Evolutionary conservation across 148 eudicot species (phyloP).

Genomic region (Cornus controversa): DNA sequence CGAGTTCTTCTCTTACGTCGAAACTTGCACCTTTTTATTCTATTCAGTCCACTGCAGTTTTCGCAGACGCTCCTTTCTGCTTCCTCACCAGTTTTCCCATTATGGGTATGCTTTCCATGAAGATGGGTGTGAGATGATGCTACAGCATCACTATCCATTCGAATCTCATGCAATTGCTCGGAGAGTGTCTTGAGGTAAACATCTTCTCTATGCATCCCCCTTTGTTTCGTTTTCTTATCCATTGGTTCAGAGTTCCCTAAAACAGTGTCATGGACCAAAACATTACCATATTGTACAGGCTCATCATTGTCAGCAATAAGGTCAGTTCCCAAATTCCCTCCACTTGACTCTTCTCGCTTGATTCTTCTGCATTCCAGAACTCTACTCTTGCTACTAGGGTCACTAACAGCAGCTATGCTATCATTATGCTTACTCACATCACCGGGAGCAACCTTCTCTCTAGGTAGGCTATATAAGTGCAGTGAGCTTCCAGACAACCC

Average conservation of each 20-base stretch:
- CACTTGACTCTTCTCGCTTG: constrained; percentile 37
- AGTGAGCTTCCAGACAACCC: constrained; percentile 46
- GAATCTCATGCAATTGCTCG: constrained; percentile 55
- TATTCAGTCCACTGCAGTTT: constrained; percentile 44
- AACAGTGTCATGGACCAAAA: no score
- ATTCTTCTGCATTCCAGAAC: constrained; percentile 35
- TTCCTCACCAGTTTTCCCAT: constrained; percentile 35
- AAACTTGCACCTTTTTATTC: constrained; percentile 65
- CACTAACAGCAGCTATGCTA: constrained; percentile 36
- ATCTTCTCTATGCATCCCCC: constrained; percentile 37
- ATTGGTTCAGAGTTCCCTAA: constrained; percentile 42
- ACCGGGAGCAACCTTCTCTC: constrained; percentile 20
- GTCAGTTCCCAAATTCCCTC: constrained; percentile 30
- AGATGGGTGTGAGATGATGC: constrained; percentile 48
- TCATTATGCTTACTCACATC: constrained; percentile 31
- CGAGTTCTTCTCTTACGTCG: constrained; percentile 59
- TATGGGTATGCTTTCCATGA: constrained; percentile 28
- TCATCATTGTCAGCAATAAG: constrained; percentile 30
- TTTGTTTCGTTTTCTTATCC: constrained; percentile 35
- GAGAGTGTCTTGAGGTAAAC: constrained; percentile 48
- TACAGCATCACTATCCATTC: constrained; percentile 52
- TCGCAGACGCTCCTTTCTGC: constrained; percentile 47
- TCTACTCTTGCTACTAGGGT: constrained; percentile 42
- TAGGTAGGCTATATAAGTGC: constrained; percentile 27
- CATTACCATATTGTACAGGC: constrained; percentile 30